A percentile compares a stretch with the other conserved stretches of the same genome.
Evolutionary conservation across 768 basidiomycete genomes (phyloP).

Genomic region (Zangia roseola): DNA sequence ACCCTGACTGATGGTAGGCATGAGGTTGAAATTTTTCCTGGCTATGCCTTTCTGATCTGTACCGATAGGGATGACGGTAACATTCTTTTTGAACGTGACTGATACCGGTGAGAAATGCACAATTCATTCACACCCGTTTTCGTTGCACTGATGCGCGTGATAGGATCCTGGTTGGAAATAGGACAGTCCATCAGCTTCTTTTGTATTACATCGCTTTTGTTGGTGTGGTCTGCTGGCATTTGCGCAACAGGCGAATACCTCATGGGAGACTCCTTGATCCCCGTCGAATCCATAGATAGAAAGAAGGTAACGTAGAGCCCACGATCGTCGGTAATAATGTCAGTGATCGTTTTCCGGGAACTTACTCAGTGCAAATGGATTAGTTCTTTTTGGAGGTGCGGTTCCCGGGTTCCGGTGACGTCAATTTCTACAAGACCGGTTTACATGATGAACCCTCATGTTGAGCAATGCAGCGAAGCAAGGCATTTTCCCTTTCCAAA

Average conservation of each 20-base stretch:
- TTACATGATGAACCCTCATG: no score
- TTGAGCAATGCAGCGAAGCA: no score
- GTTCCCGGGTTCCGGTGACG: no score
- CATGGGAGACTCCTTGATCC: slow-evolving; percentile 43
- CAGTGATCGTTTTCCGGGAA: background rate
- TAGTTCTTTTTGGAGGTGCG: no score
- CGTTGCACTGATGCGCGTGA: slow-evolving; percentile 4
- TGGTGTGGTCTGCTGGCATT: slow-evolving; percentile 78
- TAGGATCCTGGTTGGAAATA: slow-evolving; percentile 87
- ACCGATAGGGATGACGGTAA: slow-evolving; percentile 68
- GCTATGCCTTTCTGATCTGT: slow-evolving; percentile 2
- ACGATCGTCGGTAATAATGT: slow-evolving; percentile 21
- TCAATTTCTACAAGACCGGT: no score
- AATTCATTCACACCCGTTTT: background rate
- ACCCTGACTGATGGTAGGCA: slow-evolving; percentile 41
- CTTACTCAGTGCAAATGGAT: no score
- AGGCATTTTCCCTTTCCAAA: no score
- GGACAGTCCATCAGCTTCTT: slow-evolving; percentile 89
- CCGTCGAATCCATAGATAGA: slow-evolving; percentile 13
- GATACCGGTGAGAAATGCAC: slow-evolving; percentile 56
- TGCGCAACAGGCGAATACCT: slow-evolving; percentile 71
- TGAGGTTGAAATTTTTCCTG: background rate
- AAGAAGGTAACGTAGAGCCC: slow-evolving; percentile 23
- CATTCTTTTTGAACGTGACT: slow-evolving; percentile 81
- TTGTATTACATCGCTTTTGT: slow-evolving; percentile 74